Evolutionary conservation across 345 rosid species (phyloP), one percentile per base, ranked within the genome.

Genomic region (Ceriops zippeliana): DNA sequence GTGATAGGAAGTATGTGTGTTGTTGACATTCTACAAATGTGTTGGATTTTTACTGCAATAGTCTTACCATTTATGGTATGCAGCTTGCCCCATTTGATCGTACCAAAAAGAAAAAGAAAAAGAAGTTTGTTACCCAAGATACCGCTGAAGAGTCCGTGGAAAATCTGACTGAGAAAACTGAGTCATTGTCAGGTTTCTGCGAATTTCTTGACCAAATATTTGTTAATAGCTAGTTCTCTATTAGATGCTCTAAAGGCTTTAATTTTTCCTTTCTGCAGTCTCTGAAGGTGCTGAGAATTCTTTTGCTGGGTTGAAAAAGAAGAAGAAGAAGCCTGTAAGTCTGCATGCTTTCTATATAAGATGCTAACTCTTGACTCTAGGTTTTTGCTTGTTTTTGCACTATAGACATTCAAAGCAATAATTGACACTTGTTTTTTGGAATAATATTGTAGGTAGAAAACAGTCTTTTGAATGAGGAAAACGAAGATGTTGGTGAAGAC

Each of bases 61-160:
- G 47, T 6, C 58, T 65, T 53, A 49, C 26, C 69, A 10, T 24
- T 49, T 65, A 20, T 66, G 28, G 10, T 0, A 53, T 68, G 77
- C 70, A 95, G 96, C 82, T 89, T 66, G 84, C 87, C 15, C 93
- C 98, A 7, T 95, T 91, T 52, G 99, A 95, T 78, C 96, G 98
- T 17, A 73, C 90, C 58, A 95, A 95, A 67, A 95, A 95, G 86
- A 95, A 95, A 78, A 95, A 95, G 89, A 95, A 95, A 85, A 95
- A 95, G 90, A 91, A 87, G 73, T 83, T 83, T 59, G 83, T 82
- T n/a, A 66, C 84, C 37, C 90, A 86, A 72, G 98, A 88, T 9
- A 71, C 82, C 35, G 62, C 78, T 0, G 92, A 90, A 71, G 98
- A 88, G 38, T 63, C 85, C 19, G 82, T 85, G 63, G 99, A 90